Percentiles rank a stretch among this genome's conserved stretches.
These are phyloP conservation scores for Polytrichum formosum DNA, from an alignment of 225 moss, liverwort and hornwort species.

Conservation along the genomic window DNA sequence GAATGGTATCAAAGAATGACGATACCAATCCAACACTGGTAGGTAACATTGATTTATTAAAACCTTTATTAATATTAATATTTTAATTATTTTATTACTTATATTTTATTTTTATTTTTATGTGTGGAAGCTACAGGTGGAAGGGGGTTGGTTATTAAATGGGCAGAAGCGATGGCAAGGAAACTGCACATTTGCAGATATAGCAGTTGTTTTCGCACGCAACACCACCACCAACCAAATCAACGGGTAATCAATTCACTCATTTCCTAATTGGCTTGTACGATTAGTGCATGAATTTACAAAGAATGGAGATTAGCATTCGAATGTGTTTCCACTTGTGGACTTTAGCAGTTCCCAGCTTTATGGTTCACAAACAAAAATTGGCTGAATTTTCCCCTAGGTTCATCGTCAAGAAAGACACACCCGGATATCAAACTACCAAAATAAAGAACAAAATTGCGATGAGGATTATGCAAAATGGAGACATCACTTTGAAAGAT, in stretches of 20 bases:
- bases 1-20: no score
- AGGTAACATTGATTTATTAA: no score
- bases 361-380: no score
- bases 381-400: constrained; percentile 3
- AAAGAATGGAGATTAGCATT: no score
- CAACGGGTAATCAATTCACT: constrained; percentile 10
- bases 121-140: constrained; percentile 28
- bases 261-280: no score
- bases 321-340: no score
- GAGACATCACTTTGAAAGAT: constrained; percentile 44
- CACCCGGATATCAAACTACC: constrained; percentile 34
- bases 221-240: constrained; percentile 52
- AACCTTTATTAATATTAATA: no score
- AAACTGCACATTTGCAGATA: constrained; percentile 61
- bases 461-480: constrained; percentile 61
- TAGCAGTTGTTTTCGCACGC: constrained; percentile 50
- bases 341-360: no score
- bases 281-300: no score
- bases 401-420: constrained; percentile 57
- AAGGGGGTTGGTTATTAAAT: constrained; percentile 56
- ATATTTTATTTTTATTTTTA: no score
- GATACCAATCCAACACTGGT: no score
- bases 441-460: constrained; percentile 69
- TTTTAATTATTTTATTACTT: no score
- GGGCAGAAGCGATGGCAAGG: constrained; percentile 70